Evolutionary conservation across 768 basidiomycete genomes (phyloP).

Genomic region (Saitozyma podzolica): DNA sequence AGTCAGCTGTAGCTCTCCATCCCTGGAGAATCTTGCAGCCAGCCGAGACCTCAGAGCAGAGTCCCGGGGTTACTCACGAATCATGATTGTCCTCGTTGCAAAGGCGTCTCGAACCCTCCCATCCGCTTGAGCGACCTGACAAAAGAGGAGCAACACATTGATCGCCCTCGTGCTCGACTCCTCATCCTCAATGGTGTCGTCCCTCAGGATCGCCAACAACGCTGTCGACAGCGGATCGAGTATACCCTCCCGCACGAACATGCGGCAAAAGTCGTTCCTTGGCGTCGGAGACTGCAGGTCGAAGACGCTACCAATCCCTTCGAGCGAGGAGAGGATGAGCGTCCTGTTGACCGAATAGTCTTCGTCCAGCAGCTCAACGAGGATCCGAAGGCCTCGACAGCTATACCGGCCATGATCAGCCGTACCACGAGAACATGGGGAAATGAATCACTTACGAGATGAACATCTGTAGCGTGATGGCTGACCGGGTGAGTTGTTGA

Average conservation of each 20-base stretch:
- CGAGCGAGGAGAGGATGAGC: conserved; percentile 86
- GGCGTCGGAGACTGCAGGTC: conserved; percentile 92
- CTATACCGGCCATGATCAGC: conserved; percentile 53
- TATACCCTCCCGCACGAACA: conserved; percentile 95
- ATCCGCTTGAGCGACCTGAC: conserved; percentile 94
- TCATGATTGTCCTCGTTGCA: conserved; percentile 81
- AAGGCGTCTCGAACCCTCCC: conserved; percentile 88
- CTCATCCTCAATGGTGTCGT: conserved; percentile 62
- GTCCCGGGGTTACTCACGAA: conserved; percentile 63
- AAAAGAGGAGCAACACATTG: conserved; percentile 85
- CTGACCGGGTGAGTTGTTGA: conserved; percentile 79
- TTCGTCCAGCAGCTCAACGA: conserved; percentile 95
- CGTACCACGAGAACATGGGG: not conserved
- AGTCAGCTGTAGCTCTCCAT: not conserved
- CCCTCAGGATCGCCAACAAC: conserved; percentile 75
- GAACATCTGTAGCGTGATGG: conserved; percentile 96
- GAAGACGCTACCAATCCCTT: conserved; percentile 92
- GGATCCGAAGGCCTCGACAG: conserved; percentile 88
- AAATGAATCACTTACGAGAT: conserved; percentile 70
- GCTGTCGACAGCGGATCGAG: conserved; percentile 90
- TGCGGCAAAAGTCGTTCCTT: conserved; percentile 96
- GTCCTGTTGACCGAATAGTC: conserved; percentile 89
- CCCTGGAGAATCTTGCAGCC: not conserved
- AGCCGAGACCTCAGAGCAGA: not conserved
- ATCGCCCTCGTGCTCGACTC: conserved; percentile 69